Base-by-base conservation (phyloP, 2,329 filamentous ascomycete genomes). In the Talaromyces islandicus region DNA sequence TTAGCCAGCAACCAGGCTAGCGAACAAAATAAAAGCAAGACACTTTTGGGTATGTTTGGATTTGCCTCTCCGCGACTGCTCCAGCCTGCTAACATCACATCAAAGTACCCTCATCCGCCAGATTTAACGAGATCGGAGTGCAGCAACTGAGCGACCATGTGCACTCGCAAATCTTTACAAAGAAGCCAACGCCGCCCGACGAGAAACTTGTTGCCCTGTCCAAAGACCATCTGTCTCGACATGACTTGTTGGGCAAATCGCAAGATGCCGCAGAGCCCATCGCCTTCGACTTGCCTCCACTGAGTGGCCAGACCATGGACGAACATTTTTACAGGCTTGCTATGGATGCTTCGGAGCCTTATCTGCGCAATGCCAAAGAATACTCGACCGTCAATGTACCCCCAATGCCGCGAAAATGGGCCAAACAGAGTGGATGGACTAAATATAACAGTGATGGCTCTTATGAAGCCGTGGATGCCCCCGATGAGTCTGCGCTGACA, bases 291-390 rank as follows among this genome's bases (percentile, higher is more conserved):
- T 78, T 97, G 3, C 94, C 94, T 0, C 75, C 80, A 1, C 81
- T 99, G 1, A 88, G 92, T 62, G 94, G 94, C 14, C 72, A 83
- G 30, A 91, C 89, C 0, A 80, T 99, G 11, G 94, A 99, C 72
- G 92, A 97, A 72, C 95, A 99, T 75, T 99, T 99, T 70, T 82
- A 91, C 77, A 92, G 86, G 71, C 83, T 99, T 10, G 95, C 93
- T 25, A 82, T 88, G 71, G 91, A 97, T 72, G 87, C 88, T 50
- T 90, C 92, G 4, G 91, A 97, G 66, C 93, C 94, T 0, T 97
- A 90, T 68, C 74, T 97, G 51, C 80, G 79, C 6, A 78, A 86
- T 64, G 90, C 93, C 1, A 94, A 90, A 70, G 78, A 86, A 41
- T 95, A 96, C 70, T 84, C 89, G 0, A 78, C 78, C 63, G 81